A percentile compares a stretch with the other conserved stretches of the same genome.
Evolutionary conservation across 2,329 filamentous ascomycete species (phyloP).

Genomic region (Teratosphaeria zuluensis): DNA sequence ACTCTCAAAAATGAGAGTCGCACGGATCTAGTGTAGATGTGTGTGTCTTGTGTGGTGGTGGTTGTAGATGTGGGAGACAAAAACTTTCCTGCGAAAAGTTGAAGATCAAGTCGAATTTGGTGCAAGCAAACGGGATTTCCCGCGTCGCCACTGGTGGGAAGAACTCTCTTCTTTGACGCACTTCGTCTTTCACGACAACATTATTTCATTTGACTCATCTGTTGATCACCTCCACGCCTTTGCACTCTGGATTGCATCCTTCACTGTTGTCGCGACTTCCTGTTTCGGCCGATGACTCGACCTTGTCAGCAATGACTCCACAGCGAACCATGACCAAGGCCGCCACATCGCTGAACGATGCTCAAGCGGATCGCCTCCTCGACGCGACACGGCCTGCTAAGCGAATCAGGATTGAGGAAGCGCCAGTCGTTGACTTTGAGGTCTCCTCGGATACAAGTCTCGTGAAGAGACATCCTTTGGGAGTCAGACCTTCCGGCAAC

Average conservation of each 20-base stretch:
- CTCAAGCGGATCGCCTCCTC: constrained; percentile 1
- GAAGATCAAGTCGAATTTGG: neutral
- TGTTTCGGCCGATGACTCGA: neutral
- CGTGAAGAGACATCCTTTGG: constrained; percentile 69
- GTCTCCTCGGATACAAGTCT: constrained; percentile 28
- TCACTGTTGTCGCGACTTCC: neutral
- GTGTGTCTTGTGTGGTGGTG: constrained; percentile 17
- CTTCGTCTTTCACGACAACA: neutral
- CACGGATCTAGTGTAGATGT: constrained; percentile 28
- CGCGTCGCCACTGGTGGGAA: neutral
- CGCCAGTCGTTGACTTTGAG: neutral
- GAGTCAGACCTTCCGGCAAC: constrained; percentile 81
- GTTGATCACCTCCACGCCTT: neutral
- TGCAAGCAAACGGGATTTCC: neutral
- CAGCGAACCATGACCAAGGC: constrained; percentile 4
- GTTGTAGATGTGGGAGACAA: constrained; percentile 13
- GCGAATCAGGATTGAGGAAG: constrained; percentile 1
- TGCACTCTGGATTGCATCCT: neutral
- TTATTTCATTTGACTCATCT: neutral
- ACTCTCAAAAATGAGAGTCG: constrained; percentile 38
- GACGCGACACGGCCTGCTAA: constrained; percentile 3
- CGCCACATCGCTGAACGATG: neutral
- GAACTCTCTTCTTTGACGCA: neutral
- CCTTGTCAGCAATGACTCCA: constrained; percentile 11
- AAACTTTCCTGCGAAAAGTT: neutral